phyloP scores from a whole-genome alignment of 75 land plant species.

The Pinus taeda region DNA sequence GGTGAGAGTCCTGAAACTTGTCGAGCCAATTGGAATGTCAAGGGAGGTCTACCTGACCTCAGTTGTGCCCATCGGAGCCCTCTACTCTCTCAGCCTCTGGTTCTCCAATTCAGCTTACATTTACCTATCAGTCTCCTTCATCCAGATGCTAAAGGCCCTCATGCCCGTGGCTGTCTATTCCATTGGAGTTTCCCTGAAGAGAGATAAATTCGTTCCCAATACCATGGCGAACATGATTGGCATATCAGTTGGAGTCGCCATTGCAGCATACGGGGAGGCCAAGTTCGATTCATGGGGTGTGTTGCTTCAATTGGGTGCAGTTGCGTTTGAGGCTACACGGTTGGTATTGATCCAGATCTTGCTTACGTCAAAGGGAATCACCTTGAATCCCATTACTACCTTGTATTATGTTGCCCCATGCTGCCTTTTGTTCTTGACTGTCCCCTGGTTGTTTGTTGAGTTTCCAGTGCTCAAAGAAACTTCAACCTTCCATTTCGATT shows the following conservation, averaged over 20 bases:
- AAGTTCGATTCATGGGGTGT: constrained; percentile 75
- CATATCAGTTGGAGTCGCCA: constrained; percentile 84
- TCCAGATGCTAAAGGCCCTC: constrained; percentile 98
- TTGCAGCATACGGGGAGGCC: constrained; percentile 98
- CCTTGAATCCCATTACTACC: constrained; percentile 89
- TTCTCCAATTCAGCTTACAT: constrained; percentile 98
- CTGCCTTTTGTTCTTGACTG: constrained; percentile 68
- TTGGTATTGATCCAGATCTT: constrained; percentile 92
- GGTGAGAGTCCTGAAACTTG: constrained; percentile 69
- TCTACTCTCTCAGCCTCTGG: constrained; percentile 91
- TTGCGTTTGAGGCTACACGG: constrained; percentile 86
- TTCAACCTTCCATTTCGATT: constrained; percentile 63
- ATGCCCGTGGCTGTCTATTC: constrained; percentile 98
- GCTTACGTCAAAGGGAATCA: constrained; percentile 84
- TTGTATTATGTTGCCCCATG: constrained; percentile 95
- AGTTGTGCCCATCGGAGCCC: constrained; percentile 93
- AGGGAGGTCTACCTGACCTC: constrained; percentile 70
- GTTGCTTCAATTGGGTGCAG: constrained; percentile 73
- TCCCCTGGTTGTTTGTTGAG: constrained; percentile 92
- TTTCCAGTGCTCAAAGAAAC: constrained; percentile 47
- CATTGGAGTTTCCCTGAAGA: constrained; percentile 68
- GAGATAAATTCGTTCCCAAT: constrained; percentile 53
- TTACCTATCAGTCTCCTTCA: constrained; percentile 94
- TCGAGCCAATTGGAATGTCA: constrained; percentile 82
- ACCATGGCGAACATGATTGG: constrained; percentile 84